Evolutionary conservation across 2,329 filamentous ascomycete species (phyloP), one percentile per base, ranked within the genome.

Genomic region (Fusarium mexicanum): DNA sequence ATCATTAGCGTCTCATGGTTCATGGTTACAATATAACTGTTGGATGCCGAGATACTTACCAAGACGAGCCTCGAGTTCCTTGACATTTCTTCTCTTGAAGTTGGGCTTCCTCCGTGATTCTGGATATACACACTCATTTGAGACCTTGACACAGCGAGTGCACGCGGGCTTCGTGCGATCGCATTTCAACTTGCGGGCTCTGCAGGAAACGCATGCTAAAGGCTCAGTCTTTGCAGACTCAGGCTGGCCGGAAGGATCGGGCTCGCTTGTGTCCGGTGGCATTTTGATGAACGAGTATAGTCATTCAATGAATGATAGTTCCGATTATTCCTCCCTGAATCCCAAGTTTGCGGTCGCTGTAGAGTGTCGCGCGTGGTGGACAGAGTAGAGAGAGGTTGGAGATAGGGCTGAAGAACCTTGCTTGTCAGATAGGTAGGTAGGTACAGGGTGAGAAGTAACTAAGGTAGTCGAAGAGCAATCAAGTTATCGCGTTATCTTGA

Each of bases 71-170:
- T 98, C 96, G 65, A 98, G 86, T 80, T 96, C 92, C 84, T 93
- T 96, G 71, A 98, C 95, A 82, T 98, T 98, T 75, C 93, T 91
- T 78, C 95, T 88, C 85, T 97, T 98, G 26, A 94, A 92, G 9
- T 94, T 93, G 63, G 94, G 94, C 85, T 97, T 98, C 84, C 94
- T 92, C 79, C 95, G 89, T 64, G 95, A 93, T 83, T 97, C 94
- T 70, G 97, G 95, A 82, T 97, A 98, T 64, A 93, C 88, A 83
- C 96, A 98, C 61, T 94, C 91, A 80, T 92, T 91, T 60, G 91
- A 89, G 53, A 95, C 84, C 74, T 93, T 90, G 61, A 89, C 86
- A 82, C 96, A 98, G 26, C 95, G 95, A 47, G 91, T 90, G 79
- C 96, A 98, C 33, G 90, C 89, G 22, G 95, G 95, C 79, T 91